Percentiles rank a stretch among this genome's conserved stretches.
Conservation (phyloP, 495 filamentous ascomycete species). For the Aspergillus saccharolyticus region DNA sequence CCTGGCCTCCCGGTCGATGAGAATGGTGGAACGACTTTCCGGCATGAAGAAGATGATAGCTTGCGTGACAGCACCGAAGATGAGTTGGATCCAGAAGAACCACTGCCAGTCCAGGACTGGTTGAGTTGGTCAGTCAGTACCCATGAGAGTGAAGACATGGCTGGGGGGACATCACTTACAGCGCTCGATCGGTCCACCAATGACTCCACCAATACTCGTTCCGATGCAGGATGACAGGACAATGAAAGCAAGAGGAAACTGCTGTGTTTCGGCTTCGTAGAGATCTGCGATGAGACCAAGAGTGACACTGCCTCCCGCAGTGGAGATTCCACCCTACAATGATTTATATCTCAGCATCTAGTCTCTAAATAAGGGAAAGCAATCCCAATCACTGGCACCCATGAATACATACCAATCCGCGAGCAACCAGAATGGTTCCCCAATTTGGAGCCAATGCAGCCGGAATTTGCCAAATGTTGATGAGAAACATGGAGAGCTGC, state of each 20-base stretch:
- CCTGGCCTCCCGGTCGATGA: slow-evolving; percentile 62
- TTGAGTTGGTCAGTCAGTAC: background rate
- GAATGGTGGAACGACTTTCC: slow-evolving; percentile 61
- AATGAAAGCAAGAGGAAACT: slow-evolving; percentile 61
- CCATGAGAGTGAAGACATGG: background rate
- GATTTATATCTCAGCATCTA: background rate
- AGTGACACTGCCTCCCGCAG: slow-evolving; percentile 73
- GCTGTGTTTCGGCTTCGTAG: slow-evolving; percentile 63
- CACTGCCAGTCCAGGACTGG: slow-evolving; percentile 58
- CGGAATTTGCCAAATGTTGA: slow-evolving; percentile 71
- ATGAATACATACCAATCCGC: slow-evolving; percentile 54
- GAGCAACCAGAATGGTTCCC: slow-evolving; percentile 55
- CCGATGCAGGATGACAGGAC: slow-evolving; percentile 71
- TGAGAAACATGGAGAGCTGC: slow-evolving; percentile 61
- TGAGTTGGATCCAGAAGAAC: slow-evolving; percentile 77
- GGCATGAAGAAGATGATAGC: slow-evolving; percentile 60
- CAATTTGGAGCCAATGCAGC: slow-evolving; percentile 66
- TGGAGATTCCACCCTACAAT: slow-evolving; percentile 41
- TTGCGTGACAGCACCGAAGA: slow-evolving; percentile 62
- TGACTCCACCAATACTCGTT: slow-evolving; percentile 67
- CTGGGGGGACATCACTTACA: slow-evolving; percentile 23
- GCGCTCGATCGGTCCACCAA: slow-evolving; percentile 69
- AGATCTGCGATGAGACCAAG: slow-evolving; percentile 75
- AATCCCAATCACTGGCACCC: too few species aligned
- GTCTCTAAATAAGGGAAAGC: too few species aligned